Conservation (phyloP, 2,329 filamentous ascomycete genomes). For the Mycocentrospora acerina region DNA sequence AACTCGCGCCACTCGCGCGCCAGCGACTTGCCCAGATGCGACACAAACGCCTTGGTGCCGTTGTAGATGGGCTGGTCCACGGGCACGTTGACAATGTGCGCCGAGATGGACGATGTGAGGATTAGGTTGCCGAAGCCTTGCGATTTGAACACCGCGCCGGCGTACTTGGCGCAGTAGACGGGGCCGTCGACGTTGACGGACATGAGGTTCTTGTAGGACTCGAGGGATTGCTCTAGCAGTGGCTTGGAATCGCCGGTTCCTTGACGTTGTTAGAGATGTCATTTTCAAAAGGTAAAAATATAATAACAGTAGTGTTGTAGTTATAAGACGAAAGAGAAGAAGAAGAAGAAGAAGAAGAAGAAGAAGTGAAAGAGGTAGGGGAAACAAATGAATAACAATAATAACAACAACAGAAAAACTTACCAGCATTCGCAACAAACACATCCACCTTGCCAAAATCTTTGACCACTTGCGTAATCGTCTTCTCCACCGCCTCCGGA, state of each 20-base stretch:
- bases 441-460: constrained; percentile 70
- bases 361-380: too few species aligned
- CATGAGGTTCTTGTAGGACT: constrained; percentile 63
- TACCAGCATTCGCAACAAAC: constrained; percentile 68
- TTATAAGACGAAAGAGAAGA: too few species aligned
- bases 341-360: too few species aligned
- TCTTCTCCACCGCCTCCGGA: constrained; percentile 55
- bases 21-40: constrained; percentile 61
- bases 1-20: constrained; percentile 69
- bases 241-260: constrained; percentile 57
- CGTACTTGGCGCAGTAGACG: constrained; percentile 47
- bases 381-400: constrained; percentile 27
- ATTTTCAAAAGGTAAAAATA: too few species aligned
- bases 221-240: constrained; percentile 58
- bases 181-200: constrained; percentile 72
- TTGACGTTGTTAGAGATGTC: background rate
- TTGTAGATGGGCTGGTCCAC: constrained; percentile 57
- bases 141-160: constrained; percentile 44
- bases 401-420: too few species aligned
- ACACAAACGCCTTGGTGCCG: constrained; percentile 61
- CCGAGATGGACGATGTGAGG: constrained; percentile 69
- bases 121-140: constrained; percentile 59
- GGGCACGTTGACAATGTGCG: constrained; percentile 78
- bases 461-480: constrained; percentile 61
- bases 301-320: too few species aligned